A percentile compares a stretch with the other conserved stretches of the same genome.
Conservation (phyloP, 257 asterid species). For the Prunella vulgaris region DNA sequence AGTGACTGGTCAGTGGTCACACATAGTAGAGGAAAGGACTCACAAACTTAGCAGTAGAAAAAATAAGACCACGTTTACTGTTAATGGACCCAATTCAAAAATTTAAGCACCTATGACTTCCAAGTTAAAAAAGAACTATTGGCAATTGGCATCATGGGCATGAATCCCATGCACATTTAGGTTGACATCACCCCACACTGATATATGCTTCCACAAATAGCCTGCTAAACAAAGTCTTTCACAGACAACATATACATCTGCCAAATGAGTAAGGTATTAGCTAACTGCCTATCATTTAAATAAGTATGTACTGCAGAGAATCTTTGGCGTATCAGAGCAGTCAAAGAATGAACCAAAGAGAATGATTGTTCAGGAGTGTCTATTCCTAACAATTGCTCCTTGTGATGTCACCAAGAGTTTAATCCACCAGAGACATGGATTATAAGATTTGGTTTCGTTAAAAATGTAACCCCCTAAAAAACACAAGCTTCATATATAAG, state of each 20-base stretch:
- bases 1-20: not conserved
- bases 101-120: not conserved
- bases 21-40: not conserved
- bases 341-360: too few species aligned
- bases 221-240: not conserved
- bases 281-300: not conserved
- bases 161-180: not conserved
- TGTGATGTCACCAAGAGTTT: too few species aligned
- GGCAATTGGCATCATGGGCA: not conserved
- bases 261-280: not conserved
- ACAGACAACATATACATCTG: not conserved
- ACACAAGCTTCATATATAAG: slow-evolving; percentile 2
- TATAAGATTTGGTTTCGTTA: too few species aligned
- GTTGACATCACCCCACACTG: not conserved
- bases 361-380: too few species aligned
- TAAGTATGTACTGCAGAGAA: not conserved
- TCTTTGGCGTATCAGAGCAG: too few species aligned
- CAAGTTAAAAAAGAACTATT: not conserved
- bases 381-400: too few species aligned
- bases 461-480: not conserved
- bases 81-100: not conserved
- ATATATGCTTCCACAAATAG: not conserved
- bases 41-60: not conserved
- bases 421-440: not conserved
- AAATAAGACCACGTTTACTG: too few species aligned